phyloP scores from a whole-genome alignment of 441 rosid genomes.

The Adansonia madagascariensis region DNA sequence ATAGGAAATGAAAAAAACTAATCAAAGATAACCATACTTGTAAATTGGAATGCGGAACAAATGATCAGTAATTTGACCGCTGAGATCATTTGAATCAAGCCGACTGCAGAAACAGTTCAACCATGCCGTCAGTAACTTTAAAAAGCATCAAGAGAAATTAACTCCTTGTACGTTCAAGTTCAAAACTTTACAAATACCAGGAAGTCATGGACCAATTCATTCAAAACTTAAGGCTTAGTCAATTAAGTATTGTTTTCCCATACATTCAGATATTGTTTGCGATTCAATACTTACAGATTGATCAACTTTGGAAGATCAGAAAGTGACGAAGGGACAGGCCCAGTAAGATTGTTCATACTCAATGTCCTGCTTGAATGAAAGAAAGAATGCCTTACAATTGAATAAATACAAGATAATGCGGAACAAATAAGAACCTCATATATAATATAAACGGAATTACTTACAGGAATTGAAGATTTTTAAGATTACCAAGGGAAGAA shows the following conservation, averaged over 20 bases:
- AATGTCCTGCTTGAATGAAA: constrained; percentile 57
- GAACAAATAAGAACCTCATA: constrained; percentile 23
- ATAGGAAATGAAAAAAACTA: background rate
- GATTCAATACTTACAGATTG: constrained; percentile 61
- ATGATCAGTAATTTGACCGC: constrained; percentile 69
- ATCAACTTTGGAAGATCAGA: constrained; percentile 61
- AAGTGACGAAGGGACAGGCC: constrained; percentile 74
- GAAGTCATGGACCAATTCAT: background rate
- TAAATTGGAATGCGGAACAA: constrained; percentile 66
- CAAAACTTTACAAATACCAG: constrained; percentile 19
- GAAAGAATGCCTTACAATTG: constrained; percentile 11
- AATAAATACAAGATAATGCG: constrained; percentile 10
- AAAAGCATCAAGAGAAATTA: constrained; percentile 7
- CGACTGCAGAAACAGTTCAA: constrained; percentile 54
- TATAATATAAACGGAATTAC: constrained; percentile 33
- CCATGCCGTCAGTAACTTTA: constrained; percentile 27
- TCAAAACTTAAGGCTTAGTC: background rate
- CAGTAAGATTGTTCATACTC: constrained; percentile 81
- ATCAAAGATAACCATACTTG: constrained; percentile 56
- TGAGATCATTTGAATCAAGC: constrained; percentile 70
- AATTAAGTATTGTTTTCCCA: background rate
- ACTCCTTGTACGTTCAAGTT: background rate
- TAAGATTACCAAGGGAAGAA: constrained; percentile 72
- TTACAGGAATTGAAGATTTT: constrained; percentile 90
- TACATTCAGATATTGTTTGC: background rate